Percentiles rank a stretch among this genome's conserved stretches.
phyloP scores from a whole-genome alignment of 2,329 filamentous ascomycete species.

The Curvularia verruculosa region DNA sequence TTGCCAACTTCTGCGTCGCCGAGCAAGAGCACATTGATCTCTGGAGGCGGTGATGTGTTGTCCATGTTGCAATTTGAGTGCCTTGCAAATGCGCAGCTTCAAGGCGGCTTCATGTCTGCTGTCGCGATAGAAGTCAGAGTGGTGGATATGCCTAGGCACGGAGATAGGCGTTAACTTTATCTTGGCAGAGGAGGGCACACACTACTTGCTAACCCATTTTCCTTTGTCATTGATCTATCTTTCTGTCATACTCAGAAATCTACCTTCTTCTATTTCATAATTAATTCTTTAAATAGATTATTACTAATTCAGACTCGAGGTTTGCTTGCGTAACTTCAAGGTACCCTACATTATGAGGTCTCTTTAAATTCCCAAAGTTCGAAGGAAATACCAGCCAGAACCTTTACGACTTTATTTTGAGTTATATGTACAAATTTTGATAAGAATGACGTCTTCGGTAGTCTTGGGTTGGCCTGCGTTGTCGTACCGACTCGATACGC shows the following conservation, averaged over 20 bases:
- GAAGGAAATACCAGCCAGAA: neutral
- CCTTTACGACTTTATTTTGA: neutral
- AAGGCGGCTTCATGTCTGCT: conserved; percentile 24
- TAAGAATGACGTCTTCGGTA: neutral
- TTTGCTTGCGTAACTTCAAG: neutral
- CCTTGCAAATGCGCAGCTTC: conserved; percentile 9
- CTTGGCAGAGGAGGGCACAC: conserved; percentile 4
- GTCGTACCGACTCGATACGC: neutral
- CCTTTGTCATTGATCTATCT: neutral
- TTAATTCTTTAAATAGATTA: neutral
- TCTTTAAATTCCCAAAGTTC: neutral
- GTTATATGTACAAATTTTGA: too few species aligned
- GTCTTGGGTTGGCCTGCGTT: neutral
- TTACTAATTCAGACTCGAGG: neutral
- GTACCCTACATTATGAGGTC: neutral
- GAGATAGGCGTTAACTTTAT: conserved; percentile 18
- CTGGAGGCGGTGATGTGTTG: conserved; percentile 25
- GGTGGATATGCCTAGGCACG: conserved; percentile 8
- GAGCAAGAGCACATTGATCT: conserved; percentile 59
- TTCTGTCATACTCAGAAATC: neutral
- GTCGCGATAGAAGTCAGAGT: neutral
- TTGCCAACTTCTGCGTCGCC: conserved; percentile 67
- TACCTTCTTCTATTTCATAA: neutral
- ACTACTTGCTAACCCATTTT: neutral
- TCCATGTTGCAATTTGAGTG: conserved; percentile 24